These are phyloP conservation scores for Blastobotrys aristatus DNA, from an alignment of 1,139 yeast species.

Conservation along the genomic window DNA sequence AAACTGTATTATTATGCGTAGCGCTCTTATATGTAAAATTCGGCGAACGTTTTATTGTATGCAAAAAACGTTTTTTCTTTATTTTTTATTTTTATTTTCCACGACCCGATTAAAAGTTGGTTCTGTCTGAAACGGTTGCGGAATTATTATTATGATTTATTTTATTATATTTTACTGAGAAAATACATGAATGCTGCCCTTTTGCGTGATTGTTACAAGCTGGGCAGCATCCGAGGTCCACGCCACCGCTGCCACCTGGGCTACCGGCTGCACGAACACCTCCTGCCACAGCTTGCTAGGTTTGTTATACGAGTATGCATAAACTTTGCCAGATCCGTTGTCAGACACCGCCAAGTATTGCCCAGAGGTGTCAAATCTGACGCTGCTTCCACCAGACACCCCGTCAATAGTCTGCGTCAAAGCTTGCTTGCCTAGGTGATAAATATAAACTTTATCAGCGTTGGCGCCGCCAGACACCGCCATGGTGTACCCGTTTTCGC, in stretches of 20 bases:
- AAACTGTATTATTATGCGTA: no score
- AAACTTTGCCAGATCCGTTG: conserved; percentile 9
- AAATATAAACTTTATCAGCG: not conserved
- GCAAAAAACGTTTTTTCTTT: no score
- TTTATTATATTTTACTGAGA: not conserved
- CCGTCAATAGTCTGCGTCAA: not conserved
- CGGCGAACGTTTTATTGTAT: no score
- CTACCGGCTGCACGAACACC: conserved; percentile 8
- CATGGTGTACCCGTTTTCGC: conserved; percentile 11
- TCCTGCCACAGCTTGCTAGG: conserved; percentile 7
- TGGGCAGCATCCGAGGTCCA: conserved; percentile 24
- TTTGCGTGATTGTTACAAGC: conserved; percentile 20
- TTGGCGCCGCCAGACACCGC: not conserved
- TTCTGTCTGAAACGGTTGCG: no score
- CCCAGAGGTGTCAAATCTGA: conserved; percentile 48
- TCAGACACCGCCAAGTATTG: conserved; percentile 31
- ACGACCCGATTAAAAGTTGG: no score
- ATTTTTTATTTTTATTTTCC: no score
- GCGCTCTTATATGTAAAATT: no score
- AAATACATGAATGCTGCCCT: conserved; percentile 21
- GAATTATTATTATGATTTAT: no score
- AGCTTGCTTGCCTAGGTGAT: conserved; percentile 7
- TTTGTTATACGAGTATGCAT: not conserved
- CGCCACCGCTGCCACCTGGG: conserved; percentile 16
- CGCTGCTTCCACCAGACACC: conserved; percentile 17